Evolutionary conservation across 345 rosid genomes (phyloP), one percentile per base, ranked within the genome.

Genomic region (Eucalyptus guilfoylei): DNA sequence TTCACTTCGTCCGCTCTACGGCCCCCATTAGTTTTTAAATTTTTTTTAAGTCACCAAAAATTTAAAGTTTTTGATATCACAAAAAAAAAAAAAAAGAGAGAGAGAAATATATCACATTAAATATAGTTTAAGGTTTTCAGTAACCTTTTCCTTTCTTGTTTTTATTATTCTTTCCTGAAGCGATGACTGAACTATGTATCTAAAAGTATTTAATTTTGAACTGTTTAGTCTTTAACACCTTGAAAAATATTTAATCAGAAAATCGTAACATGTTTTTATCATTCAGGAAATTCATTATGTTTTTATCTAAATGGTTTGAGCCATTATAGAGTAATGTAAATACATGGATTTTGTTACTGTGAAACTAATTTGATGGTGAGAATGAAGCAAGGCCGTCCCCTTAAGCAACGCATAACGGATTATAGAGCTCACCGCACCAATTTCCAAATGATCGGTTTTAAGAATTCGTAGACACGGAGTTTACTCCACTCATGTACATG

Each of bases 391-490:
- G 5, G 21, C 11, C 21, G 1, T 4, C 37, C 23, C 24, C 13
- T 11, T 6, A 37, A 37, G 26, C 26, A 0, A 72, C 3, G 2
- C 44, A 6, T 37, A 37, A 72, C 0, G 45, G 45, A 13, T 11
- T 19, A 5, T 10, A 11, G 14, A 19, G 14, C 28, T 2, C 6
- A 11, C 8, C 2, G 1, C 45, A 21, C 14, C 8, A 37, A 72
- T 19, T 64, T 37, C 45, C 6, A 10, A 23, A 34, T 37, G 76
- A 72, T 21, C 5, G 7, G 1, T 11, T 17, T 72, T 19, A 72
- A 19, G 45, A 72, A 37, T 72, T 72, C 12, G 2, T 2, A n/a
- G 3, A 2, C 1, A 11, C 0, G 1, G 3, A 8, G 7, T 37
- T 19, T 9, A 11, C 26, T 11, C 23, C 40, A 17, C 24, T 37